Evolutionary conservation across 2,329 filamentous ascomycete genomes (phyloP).

Genomic region (Monilinia polystroma): DNA sequence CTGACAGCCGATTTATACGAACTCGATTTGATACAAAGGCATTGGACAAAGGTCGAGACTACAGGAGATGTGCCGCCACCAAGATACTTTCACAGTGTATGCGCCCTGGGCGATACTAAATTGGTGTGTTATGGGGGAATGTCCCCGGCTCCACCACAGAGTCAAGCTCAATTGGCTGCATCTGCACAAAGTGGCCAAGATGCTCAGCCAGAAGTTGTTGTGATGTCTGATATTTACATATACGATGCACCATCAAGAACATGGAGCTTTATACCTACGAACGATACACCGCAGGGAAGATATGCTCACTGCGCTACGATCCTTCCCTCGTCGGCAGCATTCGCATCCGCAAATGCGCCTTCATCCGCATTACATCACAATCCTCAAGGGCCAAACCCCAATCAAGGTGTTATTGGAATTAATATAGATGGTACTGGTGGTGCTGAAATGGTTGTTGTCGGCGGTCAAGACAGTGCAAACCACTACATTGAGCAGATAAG

Average conservation of each 20-base stretch:
- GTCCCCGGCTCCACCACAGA: conserved; percentile 66
- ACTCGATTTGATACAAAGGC: conserved; percentile 82
- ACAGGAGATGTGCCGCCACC: conserved; percentile 84
- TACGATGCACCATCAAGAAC: conserved; percentile 80
- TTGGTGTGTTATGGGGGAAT: conserved; percentile 98
- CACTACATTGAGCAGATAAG: conserved; percentile 99
- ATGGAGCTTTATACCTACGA: conserved; percentile 81
- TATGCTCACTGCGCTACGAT: conserved; percentile 97
- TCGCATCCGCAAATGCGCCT: conserved; percentile 80
- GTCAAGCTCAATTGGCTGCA: conserved; percentile 46
- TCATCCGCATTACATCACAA: conserved; percentile 89
- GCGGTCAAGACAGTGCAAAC: conserved; percentile 95
- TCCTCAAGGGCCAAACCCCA: conserved; percentile 74
- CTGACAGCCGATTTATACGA: conserved; percentile 93
- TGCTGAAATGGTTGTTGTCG: conserved; percentile 95
- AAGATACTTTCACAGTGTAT: conserved; percentile 96
- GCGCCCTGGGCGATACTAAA: conserved; percentile 88
- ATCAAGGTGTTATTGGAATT: conserved; percentile 84
- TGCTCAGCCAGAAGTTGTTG: conserved; percentile 79
- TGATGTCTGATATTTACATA: conserved; percentile 98
- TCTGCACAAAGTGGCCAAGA: conserved; percentile 52
- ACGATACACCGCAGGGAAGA: conserved; percentile 83
- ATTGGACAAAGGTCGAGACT: conserved; percentile 89
- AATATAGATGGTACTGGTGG: conserved; percentile 88
- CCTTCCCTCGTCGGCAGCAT: conserved; percentile 80